Evolutionary conservation across 1,284 basidiomycete species (phyloP).

Genomic region (Ceratobasidium sp.): DNA sequence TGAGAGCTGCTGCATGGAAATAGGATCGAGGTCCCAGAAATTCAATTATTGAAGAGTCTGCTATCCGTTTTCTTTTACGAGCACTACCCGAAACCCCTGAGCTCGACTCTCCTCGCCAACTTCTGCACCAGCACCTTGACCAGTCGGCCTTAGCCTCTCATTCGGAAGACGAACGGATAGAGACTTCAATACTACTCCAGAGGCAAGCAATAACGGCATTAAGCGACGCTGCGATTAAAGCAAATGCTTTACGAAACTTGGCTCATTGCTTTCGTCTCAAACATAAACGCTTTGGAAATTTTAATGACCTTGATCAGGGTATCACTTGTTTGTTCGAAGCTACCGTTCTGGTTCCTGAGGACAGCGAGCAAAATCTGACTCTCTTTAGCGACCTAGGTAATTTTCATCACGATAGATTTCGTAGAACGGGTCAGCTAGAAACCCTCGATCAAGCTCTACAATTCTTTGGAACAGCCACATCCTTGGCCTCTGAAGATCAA

Average conservation of each 20-base stretch:
- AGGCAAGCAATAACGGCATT: neutral
- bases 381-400: neutral
- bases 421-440: neutral
- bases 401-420: neutral
- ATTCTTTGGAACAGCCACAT: neutral
- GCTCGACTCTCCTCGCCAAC: no score
- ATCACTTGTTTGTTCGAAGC: neutral
- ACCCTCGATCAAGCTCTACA: neutral
- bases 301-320: neutral
- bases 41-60: no score
- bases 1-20: no score
- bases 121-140: neutral
- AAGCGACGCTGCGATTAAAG: neutral
- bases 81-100: no score
- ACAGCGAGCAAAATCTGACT: neutral
- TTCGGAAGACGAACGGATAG: neutral
- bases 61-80: no score
- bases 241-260: neutral
- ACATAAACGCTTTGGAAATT: neutral
- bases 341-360: neutral
- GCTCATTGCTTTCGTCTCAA: neutral
- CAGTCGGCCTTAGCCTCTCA: neutral
- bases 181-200: neutral
- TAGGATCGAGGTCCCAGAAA: no score
- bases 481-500: neutral